phyloP scores from a whole-genome alignment of 2,329 filamentous ascomycete species.

The Aspergillus spinulosporus region DNA sequence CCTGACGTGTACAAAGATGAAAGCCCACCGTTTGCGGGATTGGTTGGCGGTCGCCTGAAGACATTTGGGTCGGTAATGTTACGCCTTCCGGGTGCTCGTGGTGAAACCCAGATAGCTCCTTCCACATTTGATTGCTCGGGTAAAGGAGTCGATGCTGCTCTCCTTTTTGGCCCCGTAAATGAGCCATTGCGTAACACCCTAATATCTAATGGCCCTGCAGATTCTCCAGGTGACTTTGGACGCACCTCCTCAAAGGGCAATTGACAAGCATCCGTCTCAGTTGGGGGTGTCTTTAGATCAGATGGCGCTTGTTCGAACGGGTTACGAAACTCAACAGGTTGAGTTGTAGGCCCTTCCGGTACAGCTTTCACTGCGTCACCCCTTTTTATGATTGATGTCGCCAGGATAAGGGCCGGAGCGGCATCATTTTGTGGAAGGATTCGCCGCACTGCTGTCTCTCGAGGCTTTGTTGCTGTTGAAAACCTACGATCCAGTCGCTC shows the following conservation, averaged over 20 bases:
- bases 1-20: slow-evolving; percentile 18
- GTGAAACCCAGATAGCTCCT: slow-evolving; percentile 26
- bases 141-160: slow-evolving; percentile 33
- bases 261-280: slow-evolving; percentile 18
- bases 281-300: slow-evolving; percentile 10
- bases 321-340: slow-evolving; percentile 33
- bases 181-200: slow-evolving; percentile 36
- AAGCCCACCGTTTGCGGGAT: slow-evolving; percentile 28
- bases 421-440: slow-evolving; percentile 47
- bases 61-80: slow-evolving; percentile 45
- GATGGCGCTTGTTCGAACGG: slow-evolving; percentile 29
- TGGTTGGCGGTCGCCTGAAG: slow-evolving; percentile 38
- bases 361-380: slow-evolving; percentile 25
- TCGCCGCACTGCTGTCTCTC: slow-evolving; percentile 40
- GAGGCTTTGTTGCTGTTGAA: slow-evolving; percentile 39
- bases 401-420: slow-evolving; percentile 52
- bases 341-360: slow-evolving; percentile 21
- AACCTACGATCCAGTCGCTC: slow-evolving; percentile 44
- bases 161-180: slow-evolving; percentile 31
- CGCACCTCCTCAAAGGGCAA: slow-evolving; percentile 27
- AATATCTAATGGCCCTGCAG: slow-evolving; percentile 24
- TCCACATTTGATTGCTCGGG: slow-evolving; percentile 29
- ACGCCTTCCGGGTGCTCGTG: slow-evolving; percentile 33
- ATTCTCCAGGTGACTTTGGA: slow-evolving; percentile 25
- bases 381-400: slow-evolving; percentile 37